phyloP scores from a whole-genome alignment of 306 rosid genomes.

The Rosa lucieae region DNA sequence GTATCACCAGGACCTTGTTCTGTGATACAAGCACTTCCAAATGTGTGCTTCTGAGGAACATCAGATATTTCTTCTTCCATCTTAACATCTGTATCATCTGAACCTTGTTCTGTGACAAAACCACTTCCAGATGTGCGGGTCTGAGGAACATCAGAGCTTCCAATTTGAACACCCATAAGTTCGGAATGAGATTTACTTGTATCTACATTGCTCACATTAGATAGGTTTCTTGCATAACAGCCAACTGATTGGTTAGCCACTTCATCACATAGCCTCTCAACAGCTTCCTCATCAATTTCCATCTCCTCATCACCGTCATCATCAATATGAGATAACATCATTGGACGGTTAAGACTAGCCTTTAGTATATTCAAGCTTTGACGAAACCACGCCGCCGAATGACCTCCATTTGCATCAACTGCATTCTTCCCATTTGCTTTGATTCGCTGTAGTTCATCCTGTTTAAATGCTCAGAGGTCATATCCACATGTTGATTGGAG shows the following conservation, averaged over 20 bases:
- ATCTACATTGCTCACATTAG: slow-evolving; percentile 16
- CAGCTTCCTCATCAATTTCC: slow-evolving; percentile 93
- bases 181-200: slow-evolving; percentile 21
- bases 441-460: slow-evolving; percentile 90
- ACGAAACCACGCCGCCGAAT: slow-evolving; percentile 88
- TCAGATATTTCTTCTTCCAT: slow-evolving; percentile 55
- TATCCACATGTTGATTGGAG: slow-evolving; percentile 15
- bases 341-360: slow-evolving; percentile 64
- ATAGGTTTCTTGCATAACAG: slow-evolving; percentile 20
- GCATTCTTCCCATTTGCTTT: slow-evolving; percentile 67
- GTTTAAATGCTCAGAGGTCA: slow-evolving; percentile 31
- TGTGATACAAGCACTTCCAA: slow-evolving; percentile 21
- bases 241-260: slow-evolving; percentile 41
- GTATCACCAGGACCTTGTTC: slow-evolving; percentile 37
- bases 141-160: slow-evolving; percentile 21
- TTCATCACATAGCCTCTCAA: slow-evolving; percentile 56
- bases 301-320: slow-evolving; percentile 96
- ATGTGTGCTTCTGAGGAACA: slow-evolving; percentile 13
- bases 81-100: slow-evolving; percentile 47
- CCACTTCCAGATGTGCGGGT: slow-evolving; percentile 19
- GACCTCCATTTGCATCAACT: slow-evolving; percentile 64
- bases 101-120: slow-evolving; percentile 24
- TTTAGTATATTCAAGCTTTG: slow-evolving; percentile 72
- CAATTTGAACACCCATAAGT: slow-evolving; percentile 27
- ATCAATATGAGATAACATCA: slow-evolving; percentile 48